Percentiles rank a stretch among this genome's conserved stretches.
phyloP scores from a whole-genome alignment of 805 yeast species.

The Candida easanensis region DNA sequence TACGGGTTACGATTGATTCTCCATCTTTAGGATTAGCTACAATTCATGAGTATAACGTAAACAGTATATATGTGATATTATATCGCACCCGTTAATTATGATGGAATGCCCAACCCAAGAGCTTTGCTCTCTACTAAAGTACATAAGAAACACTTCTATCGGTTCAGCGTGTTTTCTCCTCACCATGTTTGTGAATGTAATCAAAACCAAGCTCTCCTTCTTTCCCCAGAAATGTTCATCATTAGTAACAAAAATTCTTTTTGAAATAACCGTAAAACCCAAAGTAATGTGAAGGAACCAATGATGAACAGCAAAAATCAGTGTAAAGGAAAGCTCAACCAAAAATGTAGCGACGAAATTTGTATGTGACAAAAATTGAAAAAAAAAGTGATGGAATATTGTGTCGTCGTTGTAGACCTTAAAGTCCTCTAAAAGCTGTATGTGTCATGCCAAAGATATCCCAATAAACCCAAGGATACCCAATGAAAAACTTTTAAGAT shows the following conservation, averaged over 20 bases:
- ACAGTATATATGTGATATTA: too few relatives aligned
- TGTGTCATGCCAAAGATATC: conserved; percentile 8
- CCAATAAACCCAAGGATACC: conserved; percentile 4
- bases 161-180: conserved; percentile 14
- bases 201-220: conserved; percentile 4
- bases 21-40: too few relatives aligned
- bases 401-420: conserved; percentile 13
- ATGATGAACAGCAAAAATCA: conserved; percentile 1
- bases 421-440: conserved; percentile 11
- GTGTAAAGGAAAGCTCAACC: conserved; percentile 1
- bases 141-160: conserved; percentile 12
- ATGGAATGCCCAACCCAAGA: conserved; percentile 11
- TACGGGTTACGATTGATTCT: too few relatives aligned
- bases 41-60: too few relatives aligned
- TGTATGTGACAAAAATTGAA: too few relatives aligned
- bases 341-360: not conserved
- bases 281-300: conserved; percentile 3
- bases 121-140: conserved; percentile 6
- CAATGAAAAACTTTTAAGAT: conserved; percentile 14
- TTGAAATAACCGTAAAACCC: conserved; percentile 4
- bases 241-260: conserved; percentile 2
- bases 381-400: conserved; percentile 1
- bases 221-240: conserved; percentile 4
- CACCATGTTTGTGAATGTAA: conserved; percentile 10
- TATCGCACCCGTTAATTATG: conserved; percentile 12